phyloP scores from a whole-genome alignment of 768 basidiomycete genomes.

The Leccinellum luteum region DNA sequence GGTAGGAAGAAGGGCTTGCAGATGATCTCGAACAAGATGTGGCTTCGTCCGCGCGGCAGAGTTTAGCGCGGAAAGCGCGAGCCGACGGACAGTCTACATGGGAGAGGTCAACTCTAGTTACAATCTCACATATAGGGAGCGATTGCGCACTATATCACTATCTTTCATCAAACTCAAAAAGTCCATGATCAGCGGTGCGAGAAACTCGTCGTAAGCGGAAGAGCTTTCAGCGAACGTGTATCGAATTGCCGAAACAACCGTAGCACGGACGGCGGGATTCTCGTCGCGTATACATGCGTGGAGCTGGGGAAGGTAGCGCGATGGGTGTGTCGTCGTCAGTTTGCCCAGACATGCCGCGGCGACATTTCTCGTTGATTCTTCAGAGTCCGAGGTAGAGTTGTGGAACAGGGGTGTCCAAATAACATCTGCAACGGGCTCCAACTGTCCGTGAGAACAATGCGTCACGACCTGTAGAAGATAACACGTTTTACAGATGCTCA shows the following conservation, averaged over 20 bases:
- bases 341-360: slow-evolving; percentile 97
- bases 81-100: slow-evolving; percentile 78
- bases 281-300: slow-evolving; percentile 75
- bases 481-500: neutral
- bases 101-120: neutral
- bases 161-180: slow-evolving; percentile 92
- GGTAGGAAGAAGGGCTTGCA: slow-evolving; percentile 69
- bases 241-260: slow-evolving; percentile 89
- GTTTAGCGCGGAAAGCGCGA: slow-evolving; percentile 88
- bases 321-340: slow-evolving; percentile 87
- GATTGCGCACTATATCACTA: slow-evolving; percentile 64
- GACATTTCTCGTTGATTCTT: slow-evolving; percentile 91
- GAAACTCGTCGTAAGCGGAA: slow-evolving; percentile 83
- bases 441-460: slow-evolving; percentile 79
- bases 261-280: slow-evolving; percentile 73
- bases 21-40: slow-evolving; percentile 83
- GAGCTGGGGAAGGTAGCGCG: slow-evolving; percentile 87
- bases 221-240: slow-evolving; percentile 87
- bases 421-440: slow-evolving; percentile 83
- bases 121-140: neutral
- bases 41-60: slow-evolving; percentile 95
- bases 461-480: slow-evolving; percentile 68
- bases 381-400: slow-evolving; percentile 77
- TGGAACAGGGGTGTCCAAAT: slow-evolving; percentile 93
- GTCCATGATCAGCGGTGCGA: slow-evolving; percentile 85